Evolutionary conservation across 2,329 filamentous ascomycete species (phyloP), one percentile per base, ranked within the genome.

Genomic region (Graphium sp.): DNA sequence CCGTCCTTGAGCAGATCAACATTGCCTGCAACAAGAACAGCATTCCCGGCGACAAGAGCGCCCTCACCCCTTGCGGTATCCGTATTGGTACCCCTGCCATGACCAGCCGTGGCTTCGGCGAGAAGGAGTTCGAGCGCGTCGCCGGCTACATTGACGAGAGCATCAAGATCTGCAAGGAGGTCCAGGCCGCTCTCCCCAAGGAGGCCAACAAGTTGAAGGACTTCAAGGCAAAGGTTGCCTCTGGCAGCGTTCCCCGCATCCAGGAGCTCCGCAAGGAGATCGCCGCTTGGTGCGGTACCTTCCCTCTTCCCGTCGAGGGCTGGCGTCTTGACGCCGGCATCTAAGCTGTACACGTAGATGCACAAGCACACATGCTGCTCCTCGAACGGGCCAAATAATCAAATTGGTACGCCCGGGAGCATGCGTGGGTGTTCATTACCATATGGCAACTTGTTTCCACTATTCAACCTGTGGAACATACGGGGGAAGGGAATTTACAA

Each of bases 21-120:
- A 92, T 98, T 54, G 85, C 89, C 37, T 92, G 84, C 72, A 98
- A 98, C 75, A 98, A 98, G 75, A 98, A 98, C 73, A 78, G 82
- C 35, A 89, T 93, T 34, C 89, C 89, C 22, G 89, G 89, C 38
- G 89, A 98, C 68, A 94, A 92, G 68, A 92, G 82, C 34, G 89
- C 89, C 27, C 71, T 98, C 41, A 93, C 83, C 38, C 89, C 89
- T 31, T 83, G 76, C 48, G 89, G 89, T 63, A 76, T 98, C 54
- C 83, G 89, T 43, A 92, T 98, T 45, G 89, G 89, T 48, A 89
- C 85, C 25, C 89, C 89, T 26, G 89, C 89, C 53, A 98, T 98
- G 89, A 93, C 85, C 33, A 84, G 74, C 45, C 79, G 89, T 58
- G 89, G 89, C 38, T 93, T 98, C 60, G 78, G 83, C 40, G 74